phyloP scores from a whole-genome alignment of 225 moss, liverwort and hornwort species.

The Pleurozium schreberi region DNA sequence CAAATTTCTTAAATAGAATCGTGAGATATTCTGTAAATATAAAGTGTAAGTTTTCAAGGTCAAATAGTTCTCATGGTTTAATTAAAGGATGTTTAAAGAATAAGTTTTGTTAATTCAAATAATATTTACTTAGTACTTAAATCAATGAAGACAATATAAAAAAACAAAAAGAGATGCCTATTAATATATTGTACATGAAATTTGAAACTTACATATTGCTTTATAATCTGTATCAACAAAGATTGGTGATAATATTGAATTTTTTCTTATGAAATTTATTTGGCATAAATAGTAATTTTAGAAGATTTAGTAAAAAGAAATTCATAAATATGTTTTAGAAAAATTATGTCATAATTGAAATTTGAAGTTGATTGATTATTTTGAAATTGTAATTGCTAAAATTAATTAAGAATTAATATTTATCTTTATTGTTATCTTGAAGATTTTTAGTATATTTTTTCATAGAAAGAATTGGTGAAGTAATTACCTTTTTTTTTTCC shows the following conservation, averaged over 20 bases:
- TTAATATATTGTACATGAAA: no score
- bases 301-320: neutral
- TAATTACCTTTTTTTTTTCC: neutral
- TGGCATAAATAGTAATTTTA: no score
- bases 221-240: neutral
- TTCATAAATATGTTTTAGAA: neutral
- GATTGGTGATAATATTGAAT: no score
- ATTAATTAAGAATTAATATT: rapidly evolving
- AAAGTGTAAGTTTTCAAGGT: neutral
- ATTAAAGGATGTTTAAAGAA: rapidly evolving
- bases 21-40: no score
- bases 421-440: neutral
- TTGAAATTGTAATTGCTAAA: neutral
- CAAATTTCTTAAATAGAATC: neutral
- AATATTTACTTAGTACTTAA: neutral
- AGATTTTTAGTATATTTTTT: rapidly evolving
- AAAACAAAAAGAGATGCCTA: neutral
- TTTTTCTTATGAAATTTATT: no score
- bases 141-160: neutral
- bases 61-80: neutral
- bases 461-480: no score
- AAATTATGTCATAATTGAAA: neutral
- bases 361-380: neutral
- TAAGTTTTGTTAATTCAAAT: rapidly evolving
- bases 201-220: neutral